Conservation (phyloP, 176 grass and related monocot species). For the Hsuehochloa calcarea region DNA sequence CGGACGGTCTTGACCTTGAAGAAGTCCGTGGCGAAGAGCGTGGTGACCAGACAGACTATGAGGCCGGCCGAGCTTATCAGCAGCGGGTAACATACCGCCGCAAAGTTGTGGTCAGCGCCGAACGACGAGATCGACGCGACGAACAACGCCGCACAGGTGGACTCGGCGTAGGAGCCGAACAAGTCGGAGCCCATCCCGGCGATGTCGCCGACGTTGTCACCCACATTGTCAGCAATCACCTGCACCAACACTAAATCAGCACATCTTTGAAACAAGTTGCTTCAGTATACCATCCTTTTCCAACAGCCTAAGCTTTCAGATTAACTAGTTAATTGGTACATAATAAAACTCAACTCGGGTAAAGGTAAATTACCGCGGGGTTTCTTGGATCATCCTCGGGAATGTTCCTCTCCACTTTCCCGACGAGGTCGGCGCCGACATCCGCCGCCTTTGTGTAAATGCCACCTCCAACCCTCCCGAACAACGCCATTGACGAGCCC, state of each 20-base stretch:
- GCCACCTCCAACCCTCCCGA: conserved; percentile 85
- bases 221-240: conserved; percentile 89
- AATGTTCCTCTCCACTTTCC: conserved; percentile 74
- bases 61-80: conserved; percentile 63
- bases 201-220: conserved; percentile 86
- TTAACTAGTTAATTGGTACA: not conserved
- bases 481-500: conserved; percentile 77
- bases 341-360: not conserved
- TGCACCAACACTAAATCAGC: not conserved
- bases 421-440: conserved; percentile 83
- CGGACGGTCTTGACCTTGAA: conserved; percentile 49
- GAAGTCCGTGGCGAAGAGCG: conserved; percentile 52
- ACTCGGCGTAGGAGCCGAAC: conserved; percentile 86
- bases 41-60: conserved; percentile 64
- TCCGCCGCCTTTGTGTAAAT: conserved; percentile 92
- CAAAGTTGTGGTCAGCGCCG: conserved; percentile 54
- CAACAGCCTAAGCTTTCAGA: not conserved
- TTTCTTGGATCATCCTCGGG: conserved; percentile 85
- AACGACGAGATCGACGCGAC: conserved; percentile 75
- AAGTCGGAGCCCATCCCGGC: conserved; percentile 91
- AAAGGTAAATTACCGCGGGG: conserved; percentile 44
- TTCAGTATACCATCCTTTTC: too few species aligned
- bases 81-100: conserved; percentile 52
- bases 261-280: not conserved
- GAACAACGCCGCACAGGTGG: conserved; percentile 75